These are phyloP conservation scores for Trapa incisa DNA, from an alignment of 345 rosid species.

Conservation along the genomic window DNA sequence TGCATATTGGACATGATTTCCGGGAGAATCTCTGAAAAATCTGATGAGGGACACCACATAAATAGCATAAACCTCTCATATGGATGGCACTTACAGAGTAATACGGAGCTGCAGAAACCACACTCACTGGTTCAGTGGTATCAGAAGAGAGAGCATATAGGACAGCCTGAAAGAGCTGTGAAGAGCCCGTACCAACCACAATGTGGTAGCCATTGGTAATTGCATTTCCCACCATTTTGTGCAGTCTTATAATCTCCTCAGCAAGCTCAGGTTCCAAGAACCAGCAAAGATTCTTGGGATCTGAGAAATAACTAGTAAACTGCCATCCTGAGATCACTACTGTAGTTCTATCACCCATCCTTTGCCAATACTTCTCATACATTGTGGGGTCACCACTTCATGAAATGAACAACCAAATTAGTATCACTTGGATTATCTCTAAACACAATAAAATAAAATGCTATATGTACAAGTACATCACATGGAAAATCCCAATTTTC, in stretches of 20 bases:
- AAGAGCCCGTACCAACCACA: conserved; percentile 87
- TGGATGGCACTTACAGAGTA: conserved; percentile 47
- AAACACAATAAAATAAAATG: not conserved
- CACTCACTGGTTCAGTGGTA: conserved; percentile 47
- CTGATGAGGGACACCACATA: not conserved
- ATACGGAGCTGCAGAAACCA: conserved; percentile 72
- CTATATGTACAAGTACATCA: not conserved
- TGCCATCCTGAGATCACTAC: conserved; percentile 83
- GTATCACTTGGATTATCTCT: not conserved
- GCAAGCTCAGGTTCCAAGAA: conserved; percentile 73
- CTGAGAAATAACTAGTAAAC: conserved; percentile 74
- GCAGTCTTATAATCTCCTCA: conserved; percentile 48
- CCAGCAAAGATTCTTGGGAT: conserved; percentile 60
- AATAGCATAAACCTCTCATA: not conserved
- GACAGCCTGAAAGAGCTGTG: conserved; percentile 78
- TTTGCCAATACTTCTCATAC: conserved; percentile 66
- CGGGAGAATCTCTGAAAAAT: not conserved
- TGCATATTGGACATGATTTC: not conserved
- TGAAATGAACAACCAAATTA: not conserved
- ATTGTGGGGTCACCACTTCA: conserved; percentile 89
- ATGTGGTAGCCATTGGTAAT: conserved; percentile 47
- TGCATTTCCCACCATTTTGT: conserved; percentile 69
- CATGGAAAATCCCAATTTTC: not conserved
- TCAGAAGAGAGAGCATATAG: conserved; percentile 60
- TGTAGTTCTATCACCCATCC: conserved; percentile 54